Evolutionary conservation across 2,329 filamentous ascomycete genomes (phyloP).

Genomic region (Xylogone sp.): DNA sequence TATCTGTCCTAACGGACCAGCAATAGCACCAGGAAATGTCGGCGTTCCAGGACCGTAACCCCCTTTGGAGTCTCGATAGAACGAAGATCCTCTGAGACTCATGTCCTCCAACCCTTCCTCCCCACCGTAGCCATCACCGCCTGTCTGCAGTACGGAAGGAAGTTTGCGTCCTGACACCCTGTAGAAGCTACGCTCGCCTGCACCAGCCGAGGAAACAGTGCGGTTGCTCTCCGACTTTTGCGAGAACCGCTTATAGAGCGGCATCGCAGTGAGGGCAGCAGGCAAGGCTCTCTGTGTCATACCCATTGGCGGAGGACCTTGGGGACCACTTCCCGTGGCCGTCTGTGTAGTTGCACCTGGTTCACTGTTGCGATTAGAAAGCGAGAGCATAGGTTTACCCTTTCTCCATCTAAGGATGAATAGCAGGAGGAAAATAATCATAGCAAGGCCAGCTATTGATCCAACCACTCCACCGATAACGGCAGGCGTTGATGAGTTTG

Average conservation of each 20-base stretch:
- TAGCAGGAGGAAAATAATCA: conserved; percentile 51
- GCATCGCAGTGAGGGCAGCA: conserved; percentile 43
- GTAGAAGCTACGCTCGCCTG: conserved; percentile 57
- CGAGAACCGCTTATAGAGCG: conserved; percentile 33
- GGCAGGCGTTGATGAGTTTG: conserved; percentile 19
- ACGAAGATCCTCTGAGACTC: conserved; percentile 46
- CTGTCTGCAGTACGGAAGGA: conserved; percentile 56
- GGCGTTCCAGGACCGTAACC: conserved; percentile 29
- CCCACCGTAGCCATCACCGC: conserved; percentile 61
- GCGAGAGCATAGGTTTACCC: conserved; percentile 34
- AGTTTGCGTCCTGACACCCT: conserved; percentile 63
- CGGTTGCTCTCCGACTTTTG: conserved; percentile 22
- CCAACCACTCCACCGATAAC: conserved; percentile 38
- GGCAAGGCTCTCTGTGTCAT: conserved; percentile 47
- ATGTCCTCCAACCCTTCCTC: conserved; percentile 22
- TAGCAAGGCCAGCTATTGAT: conserved; percentile 53
- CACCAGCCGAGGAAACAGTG: conserved; percentile 29
- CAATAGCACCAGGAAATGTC: neutral
- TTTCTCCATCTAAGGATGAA: conserved; percentile 54
- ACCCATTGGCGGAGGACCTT: conserved; percentile 16
- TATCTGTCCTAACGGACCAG: conserved; percentile 13
- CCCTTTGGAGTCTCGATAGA: conserved; percentile 49
- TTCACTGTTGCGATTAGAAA: conserved; percentile 38
- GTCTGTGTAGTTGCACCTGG: conserved; percentile 24
- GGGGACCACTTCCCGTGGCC: conserved; percentile 17